Evolutionary conservation across 495 filamentous ascomycete genomes (phyloP).

Genomic region (Haplographium delicatum): DNA sequence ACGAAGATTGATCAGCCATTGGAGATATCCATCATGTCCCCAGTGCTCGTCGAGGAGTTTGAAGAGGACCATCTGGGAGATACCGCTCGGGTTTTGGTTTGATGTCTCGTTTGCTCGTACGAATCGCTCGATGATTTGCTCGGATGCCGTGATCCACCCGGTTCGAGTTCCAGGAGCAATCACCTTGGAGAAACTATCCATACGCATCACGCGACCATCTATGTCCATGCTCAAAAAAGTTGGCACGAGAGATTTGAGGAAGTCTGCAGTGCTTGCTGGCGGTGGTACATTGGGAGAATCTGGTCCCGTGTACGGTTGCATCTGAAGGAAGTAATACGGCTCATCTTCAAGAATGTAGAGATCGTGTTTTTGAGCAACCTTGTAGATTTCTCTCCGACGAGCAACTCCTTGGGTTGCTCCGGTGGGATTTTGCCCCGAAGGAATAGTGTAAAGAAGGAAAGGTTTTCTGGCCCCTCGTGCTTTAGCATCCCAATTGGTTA

Average conservation of each 20-base stretch:
- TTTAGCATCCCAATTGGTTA: conserved; percentile 23
- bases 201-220: conserved; percentile 61
- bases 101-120: conserved; percentile 70
- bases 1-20: conserved; percentile 85
- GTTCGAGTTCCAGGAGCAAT: conserved; percentile 69
- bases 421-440: conserved; percentile 88
- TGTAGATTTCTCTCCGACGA: conserved; percentile 68
- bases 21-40: conserved; percentile 87
- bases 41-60: conserved; percentile 90
- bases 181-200: conserved; percentile 82
- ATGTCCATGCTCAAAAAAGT: conserved; percentile 61
- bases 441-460: conserved; percentile 73
- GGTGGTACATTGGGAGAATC: conserved; percentile 37
- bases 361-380: conserved; percentile 73
- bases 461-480: conserved; percentile 62
- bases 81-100: conserved; percentile 76
- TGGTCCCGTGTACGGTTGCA: conserved; percentile 70
- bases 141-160: conserved; percentile 77
- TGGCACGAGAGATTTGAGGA: conserved; percentile 47
- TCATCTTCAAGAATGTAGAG: conserved; percentile 90
- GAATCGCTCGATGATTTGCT: conserved; percentile 78
- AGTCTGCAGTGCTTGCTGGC: conserved; percentile 32
- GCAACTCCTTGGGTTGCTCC: conserved; percentile 69
- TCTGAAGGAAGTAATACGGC: conserved; percentile 96
- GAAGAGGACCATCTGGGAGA: conserved; percentile 76